Evolutionary conservation across 139 green algal species (phyloP).

Genomic region (Tetradesmus lagerheimii): DNA sequence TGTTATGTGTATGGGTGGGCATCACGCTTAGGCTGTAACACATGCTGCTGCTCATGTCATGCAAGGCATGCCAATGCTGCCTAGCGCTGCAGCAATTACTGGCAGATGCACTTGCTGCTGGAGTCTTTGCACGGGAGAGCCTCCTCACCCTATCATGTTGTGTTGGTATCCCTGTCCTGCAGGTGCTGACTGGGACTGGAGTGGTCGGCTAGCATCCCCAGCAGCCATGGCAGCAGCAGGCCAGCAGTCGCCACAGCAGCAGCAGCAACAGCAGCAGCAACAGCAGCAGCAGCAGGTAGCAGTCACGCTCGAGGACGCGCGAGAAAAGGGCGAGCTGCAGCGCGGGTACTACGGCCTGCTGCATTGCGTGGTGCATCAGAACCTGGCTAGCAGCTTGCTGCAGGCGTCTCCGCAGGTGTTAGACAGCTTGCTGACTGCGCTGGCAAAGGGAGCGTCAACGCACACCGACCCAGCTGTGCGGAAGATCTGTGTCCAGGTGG

Average conservation of each 20-base stretch:
- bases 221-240: constrained; percentile 22
- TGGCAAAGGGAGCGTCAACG: constrained; percentile 59
- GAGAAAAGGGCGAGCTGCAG: constrained; percentile 85
- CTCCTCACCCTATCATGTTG: background rate
- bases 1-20: background rate
- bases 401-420: constrained; percentile 56
- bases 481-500: constrained; percentile 73
- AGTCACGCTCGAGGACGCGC: constrained; percentile 75
- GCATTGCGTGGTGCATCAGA: constrained; percentile 59
- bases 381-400: constrained; percentile 51
- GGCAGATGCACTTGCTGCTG: too few relatives aligned
- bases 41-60: too few relatives aligned
- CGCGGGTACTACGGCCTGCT: constrained; percentile 80
- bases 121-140: too few relatives aligned
- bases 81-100: too few relatives aligned
- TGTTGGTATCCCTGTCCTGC: background rate
- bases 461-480: constrained; percentile 76
- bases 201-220: constrained; percentile 58
- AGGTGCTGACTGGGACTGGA: constrained; percentile 85
- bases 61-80: too few relatives aligned
- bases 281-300: constrained; percentile 21
- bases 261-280: constrained; percentile 36
- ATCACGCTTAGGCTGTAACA: background rate
- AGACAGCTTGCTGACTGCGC: constrained; percentile 64
- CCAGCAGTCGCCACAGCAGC: background rate